These are phyloP conservation scores for Podaxis pistillaris DNA, from an alignment of 768 basidiomycete genomes.

Conservation along the genomic window DNA sequence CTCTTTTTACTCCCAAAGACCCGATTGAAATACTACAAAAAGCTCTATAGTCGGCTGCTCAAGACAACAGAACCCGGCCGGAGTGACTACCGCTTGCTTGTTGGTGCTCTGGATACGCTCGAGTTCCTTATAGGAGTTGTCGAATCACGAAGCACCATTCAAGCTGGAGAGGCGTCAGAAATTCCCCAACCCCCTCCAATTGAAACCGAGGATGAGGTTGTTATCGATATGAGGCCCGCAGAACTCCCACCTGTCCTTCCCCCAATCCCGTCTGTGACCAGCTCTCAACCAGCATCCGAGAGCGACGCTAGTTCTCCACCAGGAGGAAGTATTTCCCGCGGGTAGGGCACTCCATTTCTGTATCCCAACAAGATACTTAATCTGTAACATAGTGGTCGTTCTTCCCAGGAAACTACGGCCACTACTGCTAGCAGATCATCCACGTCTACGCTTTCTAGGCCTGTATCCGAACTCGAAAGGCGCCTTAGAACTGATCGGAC, in stretches of 20 bases:
- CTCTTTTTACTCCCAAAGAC: slow-evolving; percentile 85
- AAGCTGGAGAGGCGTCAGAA: slow-evolving; percentile 40
- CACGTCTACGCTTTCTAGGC: slow-evolving; percentile 48
- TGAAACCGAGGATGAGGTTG: slow-evolving; percentile 54
- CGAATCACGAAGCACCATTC: slow-evolving; percentile 55
- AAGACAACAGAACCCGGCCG: slow-evolving; percentile 84
- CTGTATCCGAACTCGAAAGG: slow-evolving; percentile 77
- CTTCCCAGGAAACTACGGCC: slow-evolving; percentile 57
- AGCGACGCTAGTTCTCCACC: slow-evolving; percentile 51
- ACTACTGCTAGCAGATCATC: slow-evolving; percentile 55
- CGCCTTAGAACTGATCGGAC: slow-evolving; percentile 75
- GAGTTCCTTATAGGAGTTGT: slow-evolving; percentile 68
- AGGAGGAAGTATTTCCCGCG: slow-evolving; percentile 48
- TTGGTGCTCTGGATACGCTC: slow-evolving; percentile 78
- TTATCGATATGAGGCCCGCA: slow-evolving; percentile 49
- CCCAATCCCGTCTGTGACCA: slow-evolving; percentile 20
- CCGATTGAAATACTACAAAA: slow-evolving; percentile 89
- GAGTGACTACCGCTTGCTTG: slow-evolving; percentile 81
- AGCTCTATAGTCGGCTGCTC: slow-evolving; percentile 80
- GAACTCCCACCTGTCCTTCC: slow-evolving; percentile 22
- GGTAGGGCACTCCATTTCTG: slow-evolving; percentile 39
- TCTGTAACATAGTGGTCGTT: slow-evolving; percentile 36
- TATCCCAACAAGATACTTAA: not conserved
- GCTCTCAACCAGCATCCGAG: slow-evolving; percentile 31
- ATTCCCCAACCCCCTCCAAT: slow-evolving; percentile 19